phyloP scores from a whole-genome alignment of 345 rosid species.

The Lagerstroemia speciosa region DNA sequence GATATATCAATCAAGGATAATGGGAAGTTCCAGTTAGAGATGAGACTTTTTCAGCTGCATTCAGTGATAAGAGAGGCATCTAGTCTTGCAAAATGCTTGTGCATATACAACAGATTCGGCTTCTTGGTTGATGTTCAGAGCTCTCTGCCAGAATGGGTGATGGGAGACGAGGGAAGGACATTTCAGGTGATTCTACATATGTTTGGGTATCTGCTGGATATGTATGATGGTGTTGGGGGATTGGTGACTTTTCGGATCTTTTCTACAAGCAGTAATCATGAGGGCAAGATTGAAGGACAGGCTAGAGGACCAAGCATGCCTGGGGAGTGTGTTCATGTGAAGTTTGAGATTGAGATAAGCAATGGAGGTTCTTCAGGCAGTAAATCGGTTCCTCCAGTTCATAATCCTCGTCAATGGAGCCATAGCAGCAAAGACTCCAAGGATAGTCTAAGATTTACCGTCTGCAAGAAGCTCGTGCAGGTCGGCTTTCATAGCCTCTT shows the following conservation, averaged over 20 bases:
- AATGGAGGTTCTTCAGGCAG: conserved; percentile 28
- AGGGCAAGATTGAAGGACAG: conserved; percentile 38
- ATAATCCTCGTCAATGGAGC: conserved; percentile 25
- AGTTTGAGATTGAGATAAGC: conserved; percentile 60
- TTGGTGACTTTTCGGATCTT: conserved; percentile 49
- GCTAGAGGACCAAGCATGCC: conserved; percentile 30
- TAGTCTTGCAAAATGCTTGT: conserved; percentile 79
- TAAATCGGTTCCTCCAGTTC: conserved; percentile 24
- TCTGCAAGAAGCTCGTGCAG: conserved; percentile 92
- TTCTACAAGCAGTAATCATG: conserved; percentile 28
- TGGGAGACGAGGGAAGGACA: conserved; percentile 79
- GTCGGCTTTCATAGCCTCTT: conserved; percentile 25
- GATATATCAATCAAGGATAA: conserved; percentile 65
- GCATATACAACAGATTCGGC: conserved; percentile 55
- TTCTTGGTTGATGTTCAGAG: conserved; percentile 60
- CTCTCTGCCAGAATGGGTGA: conserved; percentile 62
- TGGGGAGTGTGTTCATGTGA: conserved; percentile 42
- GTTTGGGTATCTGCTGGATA: conserved; percentile 72
- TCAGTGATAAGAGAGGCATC: conserved; percentile 74
- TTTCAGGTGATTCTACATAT: conserved; percentile 88
- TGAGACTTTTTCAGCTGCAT: conserved; percentile 56
- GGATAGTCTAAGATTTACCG: conserved; percentile 65
- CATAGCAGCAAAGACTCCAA: conserved; percentile 39
- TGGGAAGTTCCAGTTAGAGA: conserved; percentile 63
- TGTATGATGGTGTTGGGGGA: conserved; percentile 39